A percentile compares a stretch with the other conserved stretches of the same genome.
Evolutionary conservation across 768 basidiomycete species (phyloP).

Genomic region (Asterophora lycoperdoides): DNA sequence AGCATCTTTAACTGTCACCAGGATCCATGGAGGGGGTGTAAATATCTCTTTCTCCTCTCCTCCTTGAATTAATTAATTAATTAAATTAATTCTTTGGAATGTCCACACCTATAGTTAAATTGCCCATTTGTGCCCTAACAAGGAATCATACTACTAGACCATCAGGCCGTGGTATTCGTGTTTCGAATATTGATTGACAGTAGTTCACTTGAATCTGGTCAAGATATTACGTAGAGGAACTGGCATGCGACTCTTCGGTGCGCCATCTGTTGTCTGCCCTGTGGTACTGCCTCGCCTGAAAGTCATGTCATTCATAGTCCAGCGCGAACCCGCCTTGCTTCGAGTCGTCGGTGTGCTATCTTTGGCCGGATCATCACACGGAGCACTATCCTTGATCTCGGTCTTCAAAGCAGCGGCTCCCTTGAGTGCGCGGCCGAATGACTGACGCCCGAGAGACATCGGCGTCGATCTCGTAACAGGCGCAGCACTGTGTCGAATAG

Average conservation of each 20-base stretch:
- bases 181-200: no score
- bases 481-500: slow-evolving; percentile 9
- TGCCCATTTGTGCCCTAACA: no score
- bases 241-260: slow-evolving; percentile 41
- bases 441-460: slow-evolving; percentile 27
- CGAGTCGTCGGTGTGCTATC: slow-evolving; percentile 11
- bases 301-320: slow-evolving; percentile 32
- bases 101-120: no score
- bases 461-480: slow-evolving; percentile 11
- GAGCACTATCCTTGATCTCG: slow-evolving; percentile 12
- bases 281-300: slow-evolving; percentile 25
- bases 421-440: slow-evolving; percentile 29
- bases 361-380: slow-evolving; percentile 14
- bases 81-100: no score
- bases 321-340: slow-evolving; percentile 20
- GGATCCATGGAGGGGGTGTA: no score
- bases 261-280: slow-evolving; percentile 9
- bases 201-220: slow-evolving; percentile 43
- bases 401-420: slow-evolving; percentile 15
- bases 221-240: slow-evolving; percentile 43
- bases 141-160: slow-evolving; percentile 1
- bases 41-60: no score
- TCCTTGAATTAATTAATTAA: no score
- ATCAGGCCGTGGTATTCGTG: neutral
- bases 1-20: no score